Evolutionary conservation across 345 rosid genomes (phyloP).

Genomic region (Clarkia xantiana): DNA sequence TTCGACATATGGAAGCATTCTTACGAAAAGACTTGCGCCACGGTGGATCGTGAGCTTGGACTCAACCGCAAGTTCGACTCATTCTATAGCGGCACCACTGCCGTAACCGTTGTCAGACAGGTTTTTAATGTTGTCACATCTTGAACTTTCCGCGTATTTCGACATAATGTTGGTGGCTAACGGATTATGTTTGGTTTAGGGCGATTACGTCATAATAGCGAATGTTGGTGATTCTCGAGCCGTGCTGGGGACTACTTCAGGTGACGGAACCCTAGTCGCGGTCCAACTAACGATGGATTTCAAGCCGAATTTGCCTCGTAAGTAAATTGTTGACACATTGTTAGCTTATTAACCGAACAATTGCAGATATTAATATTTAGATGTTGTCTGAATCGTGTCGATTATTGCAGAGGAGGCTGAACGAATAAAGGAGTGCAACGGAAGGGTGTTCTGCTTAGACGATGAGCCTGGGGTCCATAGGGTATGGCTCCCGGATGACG

Average conservation of each 20-base stretch:
- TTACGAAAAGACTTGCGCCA: conserved; percentile 60
- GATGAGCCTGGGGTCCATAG: conserved; percentile 95
- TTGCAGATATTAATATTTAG: no score
- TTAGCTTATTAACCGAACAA: no score
- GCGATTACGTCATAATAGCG: conserved; percentile 51
- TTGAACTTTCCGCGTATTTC: no score
- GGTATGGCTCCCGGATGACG: conserved; percentile 72
- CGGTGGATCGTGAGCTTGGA: conserved; percentile 63
- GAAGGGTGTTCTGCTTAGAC: conserved; percentile 53
- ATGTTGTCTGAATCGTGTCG: no score
- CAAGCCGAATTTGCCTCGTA: conserved; percentile 78
- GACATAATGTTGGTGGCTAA: no score
- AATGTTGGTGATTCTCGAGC: conserved; percentile 95
- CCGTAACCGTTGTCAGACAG: conserved; percentile 75
- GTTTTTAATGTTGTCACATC: conserved; percentile 13
- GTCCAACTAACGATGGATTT: conserved; percentile 81
- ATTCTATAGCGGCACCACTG: conserved; percentile 75
- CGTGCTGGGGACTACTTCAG: conserved; percentile 61
- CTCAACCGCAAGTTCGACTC: conserved; percentile 52
- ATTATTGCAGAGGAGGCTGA: conserved; percentile 63
- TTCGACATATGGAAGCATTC: conserved; percentile 72
- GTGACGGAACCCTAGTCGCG: conserved; percentile 54
- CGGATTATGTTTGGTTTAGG: conserved; percentile 23
- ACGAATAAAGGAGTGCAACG: conserved; percentile 52
- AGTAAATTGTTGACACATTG: conserved; percentile 17